Evolutionary conservation across 495 filamentous ascomycete genomes (phyloP), one percentile per base, ranked within the genome.

Genomic region (Venustampulla echinocandica): DNA sequence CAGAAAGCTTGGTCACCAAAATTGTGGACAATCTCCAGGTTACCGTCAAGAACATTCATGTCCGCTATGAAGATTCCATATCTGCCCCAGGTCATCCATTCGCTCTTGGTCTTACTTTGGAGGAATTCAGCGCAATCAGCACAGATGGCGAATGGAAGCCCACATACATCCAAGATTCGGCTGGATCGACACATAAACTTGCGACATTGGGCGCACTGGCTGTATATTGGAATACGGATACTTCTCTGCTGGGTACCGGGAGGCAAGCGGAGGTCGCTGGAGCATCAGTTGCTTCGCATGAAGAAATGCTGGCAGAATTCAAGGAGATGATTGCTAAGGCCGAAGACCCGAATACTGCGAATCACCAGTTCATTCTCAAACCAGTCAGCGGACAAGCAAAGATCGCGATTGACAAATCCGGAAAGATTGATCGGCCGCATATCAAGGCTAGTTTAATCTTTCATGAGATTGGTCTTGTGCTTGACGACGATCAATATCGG

Each of bases 1-100:
- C 90, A 13, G 81, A 92, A 54, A 96, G 88, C 62, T 65, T 98
- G 47, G 79, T 90, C 25, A 95, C 92, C 18, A 94, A 92, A 53
- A 93, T 98, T 56, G 85, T 97, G 52, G 90, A 98, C 69, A 98
- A 98, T 60, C 74, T 98, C 25, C 92, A 98, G 64, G 84, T 98
- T 46, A 93, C 82, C 18, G 82, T 98, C 61, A 97, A 94, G 73
- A 96, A 96, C 60, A 93, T 98, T 41, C 92, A 98, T 62, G 76
- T 98, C 40, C 84, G 92, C 50, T 98, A 97, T 63, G 92, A 98
- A 62, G 92, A 98, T 62, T 86, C 89, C n/a, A 84, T 97, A 52
- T 87, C 90, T 30, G 87, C 90, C 7, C 88, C 88, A 1, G 88
- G 89, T 10, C 93, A 98, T 63, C 90, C 93, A 1, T 98, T 98